These are phyloP conservation scores for Ananas comosus DNA, from an alignment of 176 grass and related monocot species.

Conservation along the genomic window DNA sequence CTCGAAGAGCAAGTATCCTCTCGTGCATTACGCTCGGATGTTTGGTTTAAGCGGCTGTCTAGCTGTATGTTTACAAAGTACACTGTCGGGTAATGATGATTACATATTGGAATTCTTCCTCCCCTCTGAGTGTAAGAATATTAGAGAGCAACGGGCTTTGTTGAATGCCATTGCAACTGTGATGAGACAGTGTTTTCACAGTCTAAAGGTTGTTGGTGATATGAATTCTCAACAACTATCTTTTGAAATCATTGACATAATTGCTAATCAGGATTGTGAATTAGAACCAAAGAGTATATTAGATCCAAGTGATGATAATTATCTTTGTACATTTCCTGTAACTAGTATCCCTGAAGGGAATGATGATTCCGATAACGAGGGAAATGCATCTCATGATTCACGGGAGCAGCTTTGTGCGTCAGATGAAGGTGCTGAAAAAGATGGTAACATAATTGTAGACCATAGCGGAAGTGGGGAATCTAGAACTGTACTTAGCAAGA, in stretches of 20 bases:
- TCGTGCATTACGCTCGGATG: conserved; percentile 29
- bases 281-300: neutral
- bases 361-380: conserved; percentile 8
- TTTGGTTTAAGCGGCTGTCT: conserved; percentile 19
- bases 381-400: conserved; percentile 7
- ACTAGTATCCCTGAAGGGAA: neutral
- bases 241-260: conserved; percentile 10
- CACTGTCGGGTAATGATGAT: conserved; percentile 14
- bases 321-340: conserved; percentile 2
- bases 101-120: conserved; percentile 31
- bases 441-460: conserved; percentile 3
- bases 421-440: conserved; percentile 1
- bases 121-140: conserved; percentile 5
- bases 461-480: neutral
- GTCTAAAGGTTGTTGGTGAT: neutral
- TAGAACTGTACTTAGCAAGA: neutral
- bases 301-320: neutral
- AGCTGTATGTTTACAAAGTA: conserved; percentile 16
- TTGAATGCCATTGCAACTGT: conserved; percentile 11
- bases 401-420: neutral
- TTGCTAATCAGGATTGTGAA: conserved; percentile 9
- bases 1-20: conserved; percentile 20
- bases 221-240: conserved; percentile 11
- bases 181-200: conserved; percentile 15
- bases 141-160: conserved; percentile 5